Base-by-base conservation (phyloP, 2,329 filamentous ascomycete genomes). In the Clonostachys chloroleuca region DNA sequence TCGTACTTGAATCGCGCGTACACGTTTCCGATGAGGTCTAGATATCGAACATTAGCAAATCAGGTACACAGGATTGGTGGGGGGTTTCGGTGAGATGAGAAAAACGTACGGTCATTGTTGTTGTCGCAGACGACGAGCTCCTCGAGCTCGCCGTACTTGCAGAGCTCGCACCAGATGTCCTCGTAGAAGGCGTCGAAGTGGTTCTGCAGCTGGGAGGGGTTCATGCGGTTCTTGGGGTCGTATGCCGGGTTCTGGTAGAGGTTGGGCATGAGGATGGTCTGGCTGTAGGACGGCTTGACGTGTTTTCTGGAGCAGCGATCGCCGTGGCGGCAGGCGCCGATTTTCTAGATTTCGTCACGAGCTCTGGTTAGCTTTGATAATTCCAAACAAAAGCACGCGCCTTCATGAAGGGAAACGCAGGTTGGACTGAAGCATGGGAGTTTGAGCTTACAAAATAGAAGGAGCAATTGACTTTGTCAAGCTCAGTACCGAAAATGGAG, bases 171-270 rank as follows among this genome's bases (percentile, higher is more conserved):
- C 92, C 94, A 99, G 56, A 99, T 91, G 68, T 99, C 94, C 75
- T 99, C 94, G 78, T 99, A 99, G 70, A 99, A 99, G 62, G 94
- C 94, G 71, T 99, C 94, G 66, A 99, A 99, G 80, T 99, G 94
- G 75, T 96, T 96, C 72, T 96, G 92, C 66, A 97, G 86, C 77
- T 99, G 94, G 58, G 83, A 86, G 7, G 91, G 75, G 73, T 95
- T 96, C 88, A 99, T 96, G 74, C 92, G 94, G 78, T 86, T 94
- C 75, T 95, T 95, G 43, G 89, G 85, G 69, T 97, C 92, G 81
- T 95, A 95, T 53, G 91, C 90, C 12, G 94, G 94, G 78, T 99
- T 99, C 72, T 97, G 94, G 80, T 99, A 99, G 59, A 99, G 88
- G 71, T 96, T 96, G 42, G 94, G 94, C 66, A 99, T 90, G 56